Conservation (phyloP, 345 rosid species). For the Ceriops tagal region DNA sequence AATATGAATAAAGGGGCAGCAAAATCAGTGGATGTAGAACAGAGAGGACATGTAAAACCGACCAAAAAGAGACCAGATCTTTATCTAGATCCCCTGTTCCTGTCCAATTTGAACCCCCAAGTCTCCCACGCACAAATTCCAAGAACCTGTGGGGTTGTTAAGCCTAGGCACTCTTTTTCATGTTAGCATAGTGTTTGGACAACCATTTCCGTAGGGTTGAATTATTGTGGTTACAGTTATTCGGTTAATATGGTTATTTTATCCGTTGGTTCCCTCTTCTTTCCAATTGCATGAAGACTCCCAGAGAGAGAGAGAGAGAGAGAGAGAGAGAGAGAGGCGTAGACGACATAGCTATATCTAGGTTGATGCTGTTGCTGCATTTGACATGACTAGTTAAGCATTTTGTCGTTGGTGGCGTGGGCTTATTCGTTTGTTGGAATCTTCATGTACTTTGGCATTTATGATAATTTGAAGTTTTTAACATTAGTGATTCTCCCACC, state of each 20-base stretch:
- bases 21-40: slow-evolving; percentile 36
- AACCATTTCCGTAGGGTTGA: not conserved
- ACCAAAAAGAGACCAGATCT: slow-evolving; percentile 43
- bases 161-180: slow-evolving; percentile 2
- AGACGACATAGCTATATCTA: not conserved
- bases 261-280: slow-evolving; percentile 8
- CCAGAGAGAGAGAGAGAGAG: not conserved
- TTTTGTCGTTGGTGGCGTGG: slow-evolving; percentile 15
- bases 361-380: slow-evolving; percentile 7
- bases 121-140: slow-evolving; percentile 37
- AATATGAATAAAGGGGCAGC: slow-evolving; percentile 37
- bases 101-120: slow-evolving; percentile 34
- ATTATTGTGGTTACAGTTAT: slow-evolving; percentile 20
- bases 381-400: slow-evolving; percentile 34
- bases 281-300: not conserved
- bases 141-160: slow-evolving; percentile 15
- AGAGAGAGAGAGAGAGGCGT: not conserved
- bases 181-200: not conserved
- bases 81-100: slow-evolving; percentile 33
- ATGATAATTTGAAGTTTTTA: slow-evolving; percentile 10
- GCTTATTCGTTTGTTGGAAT: slow-evolving; percentile 22
- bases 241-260: slow-evolving; percentile 38
- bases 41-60: slow-evolving; percentile 25
- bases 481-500: not conserved
- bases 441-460: slow-evolving; percentile 28